Evolutionary conservation across 352 stramenopile genomes (phyloP).

Genomic region (Pythium monospermum): DNA sequence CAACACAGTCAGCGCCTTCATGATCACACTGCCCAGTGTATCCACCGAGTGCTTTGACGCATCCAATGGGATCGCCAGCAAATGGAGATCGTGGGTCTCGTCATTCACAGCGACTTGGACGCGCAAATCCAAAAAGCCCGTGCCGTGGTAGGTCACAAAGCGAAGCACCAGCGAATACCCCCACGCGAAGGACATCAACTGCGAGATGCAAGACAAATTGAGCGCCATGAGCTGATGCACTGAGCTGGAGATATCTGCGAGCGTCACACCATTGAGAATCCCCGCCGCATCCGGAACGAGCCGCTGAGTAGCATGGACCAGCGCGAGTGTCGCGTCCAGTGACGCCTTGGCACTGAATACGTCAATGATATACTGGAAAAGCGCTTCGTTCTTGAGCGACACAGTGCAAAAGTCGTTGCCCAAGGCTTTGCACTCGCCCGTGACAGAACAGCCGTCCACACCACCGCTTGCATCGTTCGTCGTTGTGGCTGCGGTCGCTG

Average conservation of each 20-base stretch:
- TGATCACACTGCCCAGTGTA: conserved; percentile 19
- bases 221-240: conserved; percentile 31
- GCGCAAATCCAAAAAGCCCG: conserved; percentile 36
- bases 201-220: conserved; percentile 33
- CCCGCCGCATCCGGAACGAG: conserved; percentile 20
- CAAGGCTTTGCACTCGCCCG: conserved; percentile 17
- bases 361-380: conserved; percentile 35
- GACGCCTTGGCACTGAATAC: conserved; percentile 20
- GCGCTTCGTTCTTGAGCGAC: conserved; percentile 28
- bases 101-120: conserved; percentile 36
- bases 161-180: conserved; percentile 37
- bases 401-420: conserved; percentile 18
- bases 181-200: conserved; percentile 33
- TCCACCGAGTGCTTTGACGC: conserved; percentile 28
- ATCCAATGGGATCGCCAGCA: conserved; percentile 34
- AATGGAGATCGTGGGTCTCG: conserved; percentile 42
- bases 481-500: too few relatives aligned
- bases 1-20: conserved; percentile 25
- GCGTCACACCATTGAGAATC: conserved; percentile 10
- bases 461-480: too few relatives aligned
- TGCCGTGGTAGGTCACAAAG: conserved; percentile 31
- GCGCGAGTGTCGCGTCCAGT: conserved; percentile 27
- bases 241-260: conserved; percentile 19
- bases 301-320: conserved; percentile 31
- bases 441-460: conserved; percentile 7